phyloP scores from a whole-genome alignment of 2,329 filamentous ascomycete genomes.

The Ambrosiella xylebori region DNA sequence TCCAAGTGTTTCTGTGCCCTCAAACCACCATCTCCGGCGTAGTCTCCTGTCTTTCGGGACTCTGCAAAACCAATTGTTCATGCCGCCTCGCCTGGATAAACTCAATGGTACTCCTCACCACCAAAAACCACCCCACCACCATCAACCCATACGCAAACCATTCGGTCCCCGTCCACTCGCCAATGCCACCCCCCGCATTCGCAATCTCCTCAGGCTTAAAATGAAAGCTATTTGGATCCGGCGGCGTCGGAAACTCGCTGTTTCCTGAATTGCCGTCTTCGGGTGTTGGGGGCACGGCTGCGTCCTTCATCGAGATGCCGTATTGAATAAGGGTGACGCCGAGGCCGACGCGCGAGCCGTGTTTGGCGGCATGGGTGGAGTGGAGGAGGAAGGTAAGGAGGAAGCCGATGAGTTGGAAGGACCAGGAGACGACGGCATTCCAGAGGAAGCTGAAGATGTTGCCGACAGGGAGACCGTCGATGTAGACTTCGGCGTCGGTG shows the following conservation, averaged over 20 bases:
- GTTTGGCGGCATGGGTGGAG: constrained; percentile 95
- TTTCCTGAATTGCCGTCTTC: constrained; percentile 29
- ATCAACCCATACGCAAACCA: constrained; percentile 87
- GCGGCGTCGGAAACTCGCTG: constrained; percentile 49
- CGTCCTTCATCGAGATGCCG: constrained; percentile 82
- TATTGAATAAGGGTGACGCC: constrained; percentile 93
- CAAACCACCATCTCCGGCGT: background rate
- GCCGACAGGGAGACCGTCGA: constrained; percentile 86
- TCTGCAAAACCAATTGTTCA: constrained; percentile 83
- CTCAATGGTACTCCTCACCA: constrained; percentile 85
- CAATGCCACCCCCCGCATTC: constrained; percentile 25
- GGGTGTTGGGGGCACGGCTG: constrained; percentile 26
- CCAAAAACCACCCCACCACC: constrained; percentile 95
- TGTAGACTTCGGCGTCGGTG: constrained; percentile 86
- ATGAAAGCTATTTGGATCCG: constrained; percentile 77
- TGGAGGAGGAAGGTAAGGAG: constrained; percentile 94
- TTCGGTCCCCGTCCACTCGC: constrained; percentile 55
- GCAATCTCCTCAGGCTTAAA: constrained; percentile 60
- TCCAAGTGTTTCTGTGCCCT: background rate
- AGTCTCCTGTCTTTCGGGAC: constrained; percentile 56
- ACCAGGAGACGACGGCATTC: constrained; percentile 95
- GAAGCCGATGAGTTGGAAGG: constrained; percentile 93
- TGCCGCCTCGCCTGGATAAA: constrained; percentile 77
- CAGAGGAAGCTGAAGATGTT: constrained; percentile 75
- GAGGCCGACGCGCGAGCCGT: constrained; percentile 83